Conservation (phyloP, 768 basidiomycete species). For the Pleurotus platypus region DNA sequence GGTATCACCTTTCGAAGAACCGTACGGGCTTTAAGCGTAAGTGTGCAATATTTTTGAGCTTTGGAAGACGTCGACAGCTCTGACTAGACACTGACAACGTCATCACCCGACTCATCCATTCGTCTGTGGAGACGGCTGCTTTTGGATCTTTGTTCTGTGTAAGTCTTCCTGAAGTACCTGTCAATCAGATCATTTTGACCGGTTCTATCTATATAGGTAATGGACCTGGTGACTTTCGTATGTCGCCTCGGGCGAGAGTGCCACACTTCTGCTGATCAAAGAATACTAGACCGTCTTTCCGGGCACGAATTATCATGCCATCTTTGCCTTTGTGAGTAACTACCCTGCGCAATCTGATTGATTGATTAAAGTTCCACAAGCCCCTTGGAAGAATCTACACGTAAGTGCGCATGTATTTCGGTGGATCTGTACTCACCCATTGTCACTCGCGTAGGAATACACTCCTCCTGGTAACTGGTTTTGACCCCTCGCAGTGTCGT, state of each 20-base stretch:
- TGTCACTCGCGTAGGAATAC: conserved; percentile 18
- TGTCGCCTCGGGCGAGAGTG: background rate
- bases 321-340: conserved; percentile 26
- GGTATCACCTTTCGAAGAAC: conserved; percentile 20
- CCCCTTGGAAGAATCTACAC: conserved; percentile 28
- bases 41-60: background rate
- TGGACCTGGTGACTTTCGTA: conserved; percentile 25
- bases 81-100: conserved; percentile 24
- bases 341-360: background rate
- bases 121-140: conserved; percentile 26
- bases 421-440: too few relatives aligned
- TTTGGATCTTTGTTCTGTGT: conserved; percentile 28
- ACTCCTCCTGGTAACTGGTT: conserved; percentile 16
- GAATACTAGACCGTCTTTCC: conserved; percentile 17
- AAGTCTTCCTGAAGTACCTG: conserved; percentile 7
- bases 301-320: conserved; percentile 25
- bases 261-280: background rate
- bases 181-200: background rate
- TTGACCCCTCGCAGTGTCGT: background rate
- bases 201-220: conserved; percentile 15
- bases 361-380: conserved; percentile 2
- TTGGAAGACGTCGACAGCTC: background rate
- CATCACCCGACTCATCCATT: conserved; percentile 22
- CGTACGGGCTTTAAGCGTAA: conserved; percentile 21
- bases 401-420: conserved; percentile 12